Evolutionary conservation across 1,284 basidiomycete genomes (phyloP).

Genomic region (Schizopora paradoxa): DNA sequence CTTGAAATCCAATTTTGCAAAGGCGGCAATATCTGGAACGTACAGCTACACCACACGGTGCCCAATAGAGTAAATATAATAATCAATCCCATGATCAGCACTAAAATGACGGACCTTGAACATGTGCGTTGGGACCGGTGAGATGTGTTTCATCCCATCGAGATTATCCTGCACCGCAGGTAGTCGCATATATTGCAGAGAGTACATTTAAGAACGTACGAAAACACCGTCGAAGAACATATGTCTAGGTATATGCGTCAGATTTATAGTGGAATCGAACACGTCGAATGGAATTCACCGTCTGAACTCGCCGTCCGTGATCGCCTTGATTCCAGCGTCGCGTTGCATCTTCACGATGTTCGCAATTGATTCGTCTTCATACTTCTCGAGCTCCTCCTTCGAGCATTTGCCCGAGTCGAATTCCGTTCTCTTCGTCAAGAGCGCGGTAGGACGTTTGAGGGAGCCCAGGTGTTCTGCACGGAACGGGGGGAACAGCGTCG

Average conservation of each 20-base stretch:
- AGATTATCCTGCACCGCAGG: slow-evolving; percentile 55
- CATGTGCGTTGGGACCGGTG: slow-evolving; percentile 29
- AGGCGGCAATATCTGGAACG: neutral
- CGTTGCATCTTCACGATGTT: slow-evolving; percentile 48
- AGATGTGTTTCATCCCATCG: slow-evolving; percentile 52
- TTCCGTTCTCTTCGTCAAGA: slow-evolving; percentile 42
- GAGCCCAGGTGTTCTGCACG: slow-evolving; percentile 57
- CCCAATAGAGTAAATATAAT: neutral
- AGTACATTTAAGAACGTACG: no score
- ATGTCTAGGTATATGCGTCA: slow-evolving; percentile 30
- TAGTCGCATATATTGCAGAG: no score
- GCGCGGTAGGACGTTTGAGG: slow-evolving; percentile 47
- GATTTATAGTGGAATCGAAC: slow-evolving; percentile 4
- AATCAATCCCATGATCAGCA: neutral
- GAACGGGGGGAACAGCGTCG: no score
- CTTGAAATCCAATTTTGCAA: slow-evolving; percentile 2
- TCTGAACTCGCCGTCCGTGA: slow-evolving; percentile 60
- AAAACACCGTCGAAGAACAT: slow-evolving; percentile 57
- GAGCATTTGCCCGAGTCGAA: slow-evolving; percentile 38
- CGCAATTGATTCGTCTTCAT: slow-evolving; percentile 51
- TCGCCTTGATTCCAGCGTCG: slow-evolving; percentile 43
- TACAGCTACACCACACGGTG: neutral
- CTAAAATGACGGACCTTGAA: slow-evolving; percentile 6
- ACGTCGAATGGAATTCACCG: slow-evolving; percentile 27
- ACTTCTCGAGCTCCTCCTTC: slow-evolving; percentile 36